phyloP scores from a whole-genome alignment of 202 grass and related monocot species.

The Dendrocalamus latiflorus region DNA sequence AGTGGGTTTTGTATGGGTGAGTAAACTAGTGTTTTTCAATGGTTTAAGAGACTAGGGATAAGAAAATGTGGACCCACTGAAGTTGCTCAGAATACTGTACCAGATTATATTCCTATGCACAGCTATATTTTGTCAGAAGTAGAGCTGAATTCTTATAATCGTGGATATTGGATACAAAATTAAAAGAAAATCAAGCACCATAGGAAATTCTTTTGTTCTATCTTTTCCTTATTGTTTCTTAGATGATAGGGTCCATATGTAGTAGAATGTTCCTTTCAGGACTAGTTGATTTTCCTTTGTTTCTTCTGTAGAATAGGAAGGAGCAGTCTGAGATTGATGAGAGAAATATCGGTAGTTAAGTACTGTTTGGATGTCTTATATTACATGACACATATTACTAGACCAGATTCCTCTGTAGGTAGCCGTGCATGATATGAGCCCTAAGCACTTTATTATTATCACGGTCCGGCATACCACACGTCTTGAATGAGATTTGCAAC shows the following conservation, averaged over 20 bases:
- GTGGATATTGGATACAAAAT: neutral
- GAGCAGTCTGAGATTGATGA: too few species aligned
- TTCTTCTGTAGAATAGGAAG: too few species aligned
- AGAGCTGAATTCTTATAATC: neutral
- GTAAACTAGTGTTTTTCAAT: neutral
- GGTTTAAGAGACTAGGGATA: neutral
- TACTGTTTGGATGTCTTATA: too few species aligned
- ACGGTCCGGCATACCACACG: neutral
- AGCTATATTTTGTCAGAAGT: neutral
- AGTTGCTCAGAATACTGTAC: neutral
- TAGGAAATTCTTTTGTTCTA: neutral
- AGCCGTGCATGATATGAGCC: neutral
- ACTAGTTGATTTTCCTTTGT: neutral
- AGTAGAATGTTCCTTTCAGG: neutral
- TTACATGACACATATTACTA: too few species aligned
- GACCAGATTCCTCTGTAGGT: too few species aligned
- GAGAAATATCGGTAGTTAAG: too few species aligned
- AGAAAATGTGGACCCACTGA: neutral
- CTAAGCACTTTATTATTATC: neutral
- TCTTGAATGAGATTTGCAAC: neutral
- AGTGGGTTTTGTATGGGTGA: neutral
- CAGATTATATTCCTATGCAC: neutral
- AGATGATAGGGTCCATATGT: neutral
- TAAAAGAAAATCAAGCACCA: neutral
- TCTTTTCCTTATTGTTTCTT: neutral